Evolutionary conservation across 352 stramenopile species (phyloP).

Genomic region (Globisporangium alternatum): DNA sequence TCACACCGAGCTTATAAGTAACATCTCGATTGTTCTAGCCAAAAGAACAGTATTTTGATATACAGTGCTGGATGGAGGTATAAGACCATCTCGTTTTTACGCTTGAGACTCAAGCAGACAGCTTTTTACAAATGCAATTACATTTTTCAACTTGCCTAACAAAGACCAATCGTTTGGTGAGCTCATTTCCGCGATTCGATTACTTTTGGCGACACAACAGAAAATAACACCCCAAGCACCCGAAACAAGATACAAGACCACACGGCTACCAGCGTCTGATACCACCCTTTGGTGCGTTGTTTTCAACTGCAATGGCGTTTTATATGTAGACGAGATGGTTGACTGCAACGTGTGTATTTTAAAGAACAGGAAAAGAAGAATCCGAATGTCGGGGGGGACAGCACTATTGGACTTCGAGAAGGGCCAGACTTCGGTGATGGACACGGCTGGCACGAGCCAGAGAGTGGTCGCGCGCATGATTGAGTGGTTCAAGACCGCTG

Average conservation of each 20-base stretch:
- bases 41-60: no score
- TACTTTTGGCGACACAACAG: background rate
- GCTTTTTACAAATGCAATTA: no score
- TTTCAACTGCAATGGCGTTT: background rate
- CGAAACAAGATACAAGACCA: background rate
- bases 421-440: background rate
- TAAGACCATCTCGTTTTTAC: background rate
- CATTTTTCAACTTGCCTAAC: no score
- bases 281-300: background rate
- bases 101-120: background rate
- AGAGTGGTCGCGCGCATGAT: background rate
- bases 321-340: background rate
- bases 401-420: background rate
- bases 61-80: background rate
- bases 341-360: background rate
- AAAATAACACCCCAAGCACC: background rate
- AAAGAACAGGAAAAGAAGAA: background rate
- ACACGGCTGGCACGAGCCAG: background rate
- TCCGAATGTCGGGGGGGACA: background rate
- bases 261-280: background rate
- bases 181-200: background rate
- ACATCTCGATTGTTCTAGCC: no score
- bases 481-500: background rate
- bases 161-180: background rate
- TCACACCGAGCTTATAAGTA: no score